Conservation (phyloP, 441 rosid species). For the Populus hybrid region DNA sequence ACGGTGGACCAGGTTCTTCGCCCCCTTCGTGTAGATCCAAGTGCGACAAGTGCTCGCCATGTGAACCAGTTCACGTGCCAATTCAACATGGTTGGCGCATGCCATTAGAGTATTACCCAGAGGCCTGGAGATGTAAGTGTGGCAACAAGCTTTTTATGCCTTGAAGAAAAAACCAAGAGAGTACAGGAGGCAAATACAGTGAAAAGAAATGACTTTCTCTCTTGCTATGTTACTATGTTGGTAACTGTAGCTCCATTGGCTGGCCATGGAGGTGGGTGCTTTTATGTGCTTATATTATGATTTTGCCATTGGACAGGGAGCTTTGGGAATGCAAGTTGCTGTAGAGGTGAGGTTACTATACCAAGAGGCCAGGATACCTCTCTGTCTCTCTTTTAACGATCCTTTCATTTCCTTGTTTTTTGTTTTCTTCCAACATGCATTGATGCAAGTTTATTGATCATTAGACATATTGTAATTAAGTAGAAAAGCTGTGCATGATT, state of each 20-base stretch:
- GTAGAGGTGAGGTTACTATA: constrained; percentile 33
- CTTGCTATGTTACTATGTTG: constrained; percentile 9
- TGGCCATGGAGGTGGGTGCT: constrained; percentile 4
- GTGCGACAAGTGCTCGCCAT: constrained; percentile 81
- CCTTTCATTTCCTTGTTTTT: background rate
- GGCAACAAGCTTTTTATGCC: constrained; percentile 73
- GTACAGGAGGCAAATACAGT: background rate
- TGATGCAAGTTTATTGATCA: constrained; percentile 21
- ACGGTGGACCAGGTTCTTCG: constrained; percentile 66
- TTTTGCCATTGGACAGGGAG: constrained; percentile 28
- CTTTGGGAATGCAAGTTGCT: constrained; percentile 44
- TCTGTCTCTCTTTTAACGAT: background rate
- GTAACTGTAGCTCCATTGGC: constrained; percentile 15
- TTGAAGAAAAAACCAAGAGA: constrained; percentile 8
- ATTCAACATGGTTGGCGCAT: constrained; percentile 58
- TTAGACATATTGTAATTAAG: constrained; percentile 20
- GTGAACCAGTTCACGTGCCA: constrained; percentile 75
- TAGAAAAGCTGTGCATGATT: constrained; percentile 21
- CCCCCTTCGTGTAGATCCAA: constrained; percentile 83
- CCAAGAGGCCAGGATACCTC: constrained; percentile 26
- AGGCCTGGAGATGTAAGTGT: constrained; percentile 97
- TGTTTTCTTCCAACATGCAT: constrained; percentile 9
- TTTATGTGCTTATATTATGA: constrained; percentile 21
- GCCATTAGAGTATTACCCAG: constrained; percentile 86
- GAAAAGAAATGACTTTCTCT: background rate